Evolutionary conservation across 2,329 filamentous ascomycete species (phyloP).

Genomic region (Cladosporium velox): DNA sequence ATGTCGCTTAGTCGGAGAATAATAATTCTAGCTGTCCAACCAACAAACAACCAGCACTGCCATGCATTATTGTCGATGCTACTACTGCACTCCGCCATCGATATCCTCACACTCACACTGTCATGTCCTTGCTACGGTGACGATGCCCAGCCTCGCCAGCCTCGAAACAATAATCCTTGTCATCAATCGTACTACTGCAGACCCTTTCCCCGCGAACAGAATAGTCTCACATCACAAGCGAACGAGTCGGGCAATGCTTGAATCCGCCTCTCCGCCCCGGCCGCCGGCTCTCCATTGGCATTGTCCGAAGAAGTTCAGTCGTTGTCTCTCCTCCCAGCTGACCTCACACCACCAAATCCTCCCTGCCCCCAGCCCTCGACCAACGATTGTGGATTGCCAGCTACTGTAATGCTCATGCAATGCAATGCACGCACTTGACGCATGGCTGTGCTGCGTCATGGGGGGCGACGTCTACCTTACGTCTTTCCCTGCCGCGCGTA

Average conservation of each 20-base stretch:
- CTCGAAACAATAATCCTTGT: background rate
- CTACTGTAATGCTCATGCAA: background rate
- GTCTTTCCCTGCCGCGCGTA: slow-evolving; percentile 21
- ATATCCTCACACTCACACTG: background rate
- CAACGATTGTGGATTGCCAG: background rate
- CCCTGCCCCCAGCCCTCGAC: background rate
- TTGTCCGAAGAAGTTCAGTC: background rate
- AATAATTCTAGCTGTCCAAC: background rate
- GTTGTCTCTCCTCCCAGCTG: slow-evolving; percentile 3
- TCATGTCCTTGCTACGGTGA: background rate
- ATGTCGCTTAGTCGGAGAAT: background rate
- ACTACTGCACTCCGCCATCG: background rate
- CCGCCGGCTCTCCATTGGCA: slow-evolving; percentile 10
- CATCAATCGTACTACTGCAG: background rate
- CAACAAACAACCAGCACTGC: background rate
- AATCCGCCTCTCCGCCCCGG: slow-evolving; percentile 8
- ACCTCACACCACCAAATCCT: background rate
- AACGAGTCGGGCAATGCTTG: slow-evolving; percentile 5
- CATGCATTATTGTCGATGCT: background rate
- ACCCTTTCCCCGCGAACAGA: slow-evolving; percentile 6
- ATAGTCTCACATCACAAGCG: background rate
- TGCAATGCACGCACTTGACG: background rate
- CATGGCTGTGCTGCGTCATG: slow-evolving; percentile 1
- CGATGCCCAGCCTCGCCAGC: background rate
- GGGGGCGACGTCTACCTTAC: background rate